Evolutionary conservation across 2,329 filamentous ascomycete genomes (phyloP), one percentile per base, ranked within the genome.

Genomic region (Nemania serpens): DNA sequence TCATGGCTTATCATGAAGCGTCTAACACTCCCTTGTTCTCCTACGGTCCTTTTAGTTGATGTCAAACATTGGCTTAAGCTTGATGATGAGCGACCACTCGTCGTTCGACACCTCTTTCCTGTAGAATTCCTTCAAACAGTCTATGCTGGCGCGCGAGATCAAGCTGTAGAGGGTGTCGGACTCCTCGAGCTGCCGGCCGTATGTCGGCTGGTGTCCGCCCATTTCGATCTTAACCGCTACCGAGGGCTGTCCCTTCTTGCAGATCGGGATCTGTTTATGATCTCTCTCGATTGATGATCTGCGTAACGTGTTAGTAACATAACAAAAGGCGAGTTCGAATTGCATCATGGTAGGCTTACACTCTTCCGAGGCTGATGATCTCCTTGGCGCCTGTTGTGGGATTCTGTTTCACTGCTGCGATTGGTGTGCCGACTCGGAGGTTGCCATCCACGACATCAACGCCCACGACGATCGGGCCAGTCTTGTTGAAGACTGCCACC

Each of bases 401-500:
- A 74, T 96, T 96, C 62, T 84, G 87, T 79, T 91, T 96, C 63
- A 99, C 87, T 2, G 88, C 92, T 1, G 92, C 90, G 68, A 99
- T 89, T 6, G 95, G 95, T 5, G 96, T 97, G 76, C 94, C 91
- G 70, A 97, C 81, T 71, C 88, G 87, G 53, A 99, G 84, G 69
- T 87, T 90, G 33, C 96, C 95, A 63, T 98, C 95, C n/a, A 91
- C 78, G 36, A 98, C 94, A 78, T 99, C 96, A 34, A 98, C 90
- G 80, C 95, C 95, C 50, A 99, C 82, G 61, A 99, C 91, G 69
- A 99, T 98, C 39, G 95, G 95, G 68, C 88, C 86, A 53, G 93
- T 97, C 85, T 99, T 99, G 85, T 98, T 98, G 86, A 99, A 99
- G 29, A 99, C 91, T 15, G 93, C 93, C 41, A 99, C 91, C 0